Percentiles rank a stretch among this genome's conserved stretches.
phyloP scores from a whole-genome alignment of 352 stramenopile species.

The Phytophthora ohioensis region DNA sequence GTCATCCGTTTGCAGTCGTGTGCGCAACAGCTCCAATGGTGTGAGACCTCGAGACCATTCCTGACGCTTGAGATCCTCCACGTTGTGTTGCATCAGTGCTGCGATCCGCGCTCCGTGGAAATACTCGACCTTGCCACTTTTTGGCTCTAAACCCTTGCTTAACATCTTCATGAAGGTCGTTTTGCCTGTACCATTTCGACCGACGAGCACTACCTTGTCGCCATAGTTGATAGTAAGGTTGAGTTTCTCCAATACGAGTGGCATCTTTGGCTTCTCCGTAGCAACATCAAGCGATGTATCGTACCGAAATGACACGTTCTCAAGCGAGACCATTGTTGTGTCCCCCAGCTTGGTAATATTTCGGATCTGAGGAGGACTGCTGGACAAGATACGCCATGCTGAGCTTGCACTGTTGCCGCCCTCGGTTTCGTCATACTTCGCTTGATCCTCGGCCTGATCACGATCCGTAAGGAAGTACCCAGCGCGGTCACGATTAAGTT shows the following conservation, averaged over 20 bases:
- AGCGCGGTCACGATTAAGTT: slow-evolving; percentile 57
- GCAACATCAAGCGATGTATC: not conserved
- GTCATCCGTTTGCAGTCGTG: slow-evolving; percentile 48
- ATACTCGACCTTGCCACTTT: slow-evolving; percentile 51
- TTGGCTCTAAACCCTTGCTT: slow-evolving; percentile 72
- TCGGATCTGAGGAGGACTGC: slow-evolving; percentile 58
- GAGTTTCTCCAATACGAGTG: slow-evolving; percentile 68
- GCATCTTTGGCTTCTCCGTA: slow-evolving; percentile 23
- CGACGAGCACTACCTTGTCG: slow-evolving; percentile 88
- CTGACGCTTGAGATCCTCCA: slow-evolving; percentile 67
- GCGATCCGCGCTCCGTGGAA: slow-evolving; percentile 60
- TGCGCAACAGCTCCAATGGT: slow-evolving; percentile 52
- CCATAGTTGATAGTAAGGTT: slow-evolving; percentile 82
- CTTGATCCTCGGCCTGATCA: slow-evolving; percentile 50
- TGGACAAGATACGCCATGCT: slow-evolving; percentile 56
- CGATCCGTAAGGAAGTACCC: slow-evolving; percentile 52
- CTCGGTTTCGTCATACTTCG: slow-evolving; percentile 52
- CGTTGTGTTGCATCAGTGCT: slow-evolving; percentile 72
- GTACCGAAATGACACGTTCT: slow-evolving; percentile 65
- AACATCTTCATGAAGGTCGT: slow-evolving; percentile 96
- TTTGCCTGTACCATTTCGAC: slow-evolving; percentile 88
- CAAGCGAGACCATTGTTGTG: slow-evolving; percentile 61
- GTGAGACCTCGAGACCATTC: slow-evolving; percentile 55
- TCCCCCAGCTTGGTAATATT: slow-evolving; percentile 61
- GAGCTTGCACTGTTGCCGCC: slow-evolving; percentile 31